Conservation (phyloP, 2,329 filamentous ascomycete genomes). For the Phyllosticta citrichinensis region DNA sequence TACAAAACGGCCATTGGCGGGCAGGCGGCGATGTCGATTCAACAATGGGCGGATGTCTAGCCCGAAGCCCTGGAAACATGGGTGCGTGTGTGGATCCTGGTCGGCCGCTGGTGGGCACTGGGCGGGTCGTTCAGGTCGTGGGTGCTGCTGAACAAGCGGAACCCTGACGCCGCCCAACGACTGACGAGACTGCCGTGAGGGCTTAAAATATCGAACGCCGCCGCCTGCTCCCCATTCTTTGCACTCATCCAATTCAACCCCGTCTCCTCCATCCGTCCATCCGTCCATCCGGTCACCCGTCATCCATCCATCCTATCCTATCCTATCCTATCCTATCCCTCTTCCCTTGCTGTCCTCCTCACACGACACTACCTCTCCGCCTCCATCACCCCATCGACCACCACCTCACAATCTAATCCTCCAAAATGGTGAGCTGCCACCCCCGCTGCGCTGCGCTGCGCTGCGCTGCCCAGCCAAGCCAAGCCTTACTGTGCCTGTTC, state of each 20-base stretch:
- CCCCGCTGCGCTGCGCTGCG: neutral
- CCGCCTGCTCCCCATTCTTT: neutral
- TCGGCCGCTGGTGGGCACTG: neutral
- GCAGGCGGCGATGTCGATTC: neutral
- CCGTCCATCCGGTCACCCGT: neutral
- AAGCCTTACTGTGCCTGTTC: neutral
- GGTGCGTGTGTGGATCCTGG: neutral
- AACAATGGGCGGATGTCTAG: neutral
- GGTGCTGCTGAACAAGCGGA: neutral
- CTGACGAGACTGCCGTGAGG: neutral
- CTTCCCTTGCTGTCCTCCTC: neutral
- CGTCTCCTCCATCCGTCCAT: neutral
- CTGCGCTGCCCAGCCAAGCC: neutral
- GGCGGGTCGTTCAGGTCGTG: neutral
- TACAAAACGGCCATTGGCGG: neutral
- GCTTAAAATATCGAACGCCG: neutral
- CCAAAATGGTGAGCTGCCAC: neutral
- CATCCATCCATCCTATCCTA: neutral
- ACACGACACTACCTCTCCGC: neutral
- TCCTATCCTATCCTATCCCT: no score
- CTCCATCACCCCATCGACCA: neutral
- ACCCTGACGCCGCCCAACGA: neutral
- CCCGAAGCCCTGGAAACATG: neutral
- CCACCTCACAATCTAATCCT: neutral
- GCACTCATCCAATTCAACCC: neutral